These are phyloP conservation scores for Leucosporidium yakuticum DNA, from an alignment of 768 basidiomycete genomes.

Conservation along the genomic window DNA sequence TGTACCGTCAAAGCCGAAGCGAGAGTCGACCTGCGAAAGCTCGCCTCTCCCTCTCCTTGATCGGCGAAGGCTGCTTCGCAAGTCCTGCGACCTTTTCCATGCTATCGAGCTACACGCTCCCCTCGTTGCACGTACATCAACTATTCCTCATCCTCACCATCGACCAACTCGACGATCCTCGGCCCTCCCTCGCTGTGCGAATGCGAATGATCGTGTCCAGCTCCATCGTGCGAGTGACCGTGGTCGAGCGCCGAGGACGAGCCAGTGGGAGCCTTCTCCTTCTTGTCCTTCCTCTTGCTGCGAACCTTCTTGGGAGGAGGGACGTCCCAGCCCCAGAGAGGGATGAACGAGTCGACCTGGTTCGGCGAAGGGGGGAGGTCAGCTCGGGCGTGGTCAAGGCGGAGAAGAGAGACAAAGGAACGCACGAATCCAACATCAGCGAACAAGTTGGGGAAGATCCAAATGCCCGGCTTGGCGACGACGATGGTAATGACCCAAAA, in stretches of 20 bases:
- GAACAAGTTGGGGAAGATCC: slow-evolving; percentile 97
- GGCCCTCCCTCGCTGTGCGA: background rate
- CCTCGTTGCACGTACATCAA: background rate
- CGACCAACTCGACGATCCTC: slow-evolving; percentile 3
- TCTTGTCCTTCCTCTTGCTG: slow-evolving; percentile 10
- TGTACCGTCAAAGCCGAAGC: too few relatives aligned
- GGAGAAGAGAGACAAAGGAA: slow-evolving; percentile 35
- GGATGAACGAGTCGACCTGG: slow-evolving; percentile 94
- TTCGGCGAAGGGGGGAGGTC: slow-evolving; percentile 4
- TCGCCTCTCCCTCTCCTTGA: background rate
- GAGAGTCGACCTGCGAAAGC: background rate
- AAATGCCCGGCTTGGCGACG: slow-evolving; percentile 81
- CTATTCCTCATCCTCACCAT: background rate
- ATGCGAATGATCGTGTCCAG: background rate
- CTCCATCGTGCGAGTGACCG: background rate
- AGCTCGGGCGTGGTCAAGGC: background rate
- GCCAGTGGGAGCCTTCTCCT: background rate
- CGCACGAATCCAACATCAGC: slow-evolving; percentile 97
- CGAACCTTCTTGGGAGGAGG: slow-evolving; percentile 66
- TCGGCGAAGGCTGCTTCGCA: too few relatives aligned
- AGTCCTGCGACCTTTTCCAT: too few relatives aligned
- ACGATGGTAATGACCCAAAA: slow-evolving; percentile 90
- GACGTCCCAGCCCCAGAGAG: slow-evolving; percentile 92
- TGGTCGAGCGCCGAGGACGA: background rate
- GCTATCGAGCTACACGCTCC: background rate